Percentiles rank a stretch among this genome's conserved stretches.
Conservation (phyloP, 2,329 filamentous ascomycete species). For the Microascus cirrosus region DNA sequence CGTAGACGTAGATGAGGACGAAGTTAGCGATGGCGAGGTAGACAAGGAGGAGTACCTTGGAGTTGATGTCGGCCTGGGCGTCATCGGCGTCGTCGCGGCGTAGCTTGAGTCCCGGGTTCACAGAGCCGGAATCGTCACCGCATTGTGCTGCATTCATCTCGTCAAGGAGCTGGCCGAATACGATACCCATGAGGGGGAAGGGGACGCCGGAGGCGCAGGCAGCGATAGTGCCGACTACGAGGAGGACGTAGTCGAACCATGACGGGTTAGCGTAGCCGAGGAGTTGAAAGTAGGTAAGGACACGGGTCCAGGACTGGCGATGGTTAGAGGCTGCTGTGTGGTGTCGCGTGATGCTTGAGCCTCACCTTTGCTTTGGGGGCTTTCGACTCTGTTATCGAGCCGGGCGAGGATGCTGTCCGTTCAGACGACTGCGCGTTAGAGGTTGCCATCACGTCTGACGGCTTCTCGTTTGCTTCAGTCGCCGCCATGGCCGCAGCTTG, state of each 20-base stretch:
- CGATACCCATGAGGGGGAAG: conserved; percentile 53
- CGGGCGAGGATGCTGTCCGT: neutral
- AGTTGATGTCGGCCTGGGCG: conserved; percentile 31
- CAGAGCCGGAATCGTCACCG: conserved; percentile 13
- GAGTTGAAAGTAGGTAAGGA: too few species aligned
- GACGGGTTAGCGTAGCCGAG: too few species aligned
- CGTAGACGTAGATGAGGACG: conserved; percentile 51
- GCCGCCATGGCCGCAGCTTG: neutral
- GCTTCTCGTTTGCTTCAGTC: neutral
- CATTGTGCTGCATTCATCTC: conserved; percentile 48
- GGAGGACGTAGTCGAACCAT: too few species aligned
- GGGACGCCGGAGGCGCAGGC: conserved; percentile 48
- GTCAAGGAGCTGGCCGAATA: conserved; percentile 54
- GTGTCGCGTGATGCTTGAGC: neutral
- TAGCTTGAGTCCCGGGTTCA: conserved; percentile 3
- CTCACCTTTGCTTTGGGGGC: neutral
- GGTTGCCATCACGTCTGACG: neutral
- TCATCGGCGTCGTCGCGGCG: conserved; percentile 15
- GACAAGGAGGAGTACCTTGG: conserved; percentile 49
- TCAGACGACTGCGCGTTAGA: neutral
- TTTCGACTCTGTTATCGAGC: neutral
- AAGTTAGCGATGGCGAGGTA: conserved; percentile 56
- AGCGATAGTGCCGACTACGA: conserved; percentile 26
- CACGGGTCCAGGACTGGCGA: conserved; percentile 5
- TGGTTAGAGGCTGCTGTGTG: neutral